Evolutionary conservation across 805 yeast genomes (phyloP).

Genomic region (Hanseniaspora osmophila): DNA sequence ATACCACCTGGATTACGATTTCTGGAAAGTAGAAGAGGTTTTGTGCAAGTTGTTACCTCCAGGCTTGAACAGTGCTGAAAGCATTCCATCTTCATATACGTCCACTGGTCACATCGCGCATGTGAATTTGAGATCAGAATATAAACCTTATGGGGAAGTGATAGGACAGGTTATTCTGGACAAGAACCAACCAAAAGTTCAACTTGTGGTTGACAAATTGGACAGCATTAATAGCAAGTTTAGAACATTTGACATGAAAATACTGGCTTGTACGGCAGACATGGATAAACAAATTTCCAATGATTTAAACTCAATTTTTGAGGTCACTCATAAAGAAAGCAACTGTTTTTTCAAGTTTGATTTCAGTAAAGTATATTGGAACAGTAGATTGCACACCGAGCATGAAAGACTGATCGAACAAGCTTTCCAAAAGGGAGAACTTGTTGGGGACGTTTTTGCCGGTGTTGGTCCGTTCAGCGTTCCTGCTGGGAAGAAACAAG

Average conservation of each 20-base stretch:
- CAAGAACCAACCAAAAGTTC: slow-evolving; percentile 58
- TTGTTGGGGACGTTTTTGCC: slow-evolving; percentile 90
- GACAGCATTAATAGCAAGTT: slow-evolving; percentile 77
- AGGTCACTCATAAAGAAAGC: slow-evolving; percentile 61
- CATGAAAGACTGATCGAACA: slow-evolving; percentile 63
- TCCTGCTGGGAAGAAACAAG: slow-evolving; percentile 81
- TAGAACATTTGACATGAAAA: slow-evolving; percentile 87
- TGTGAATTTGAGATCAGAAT: slow-evolving; percentile 69
- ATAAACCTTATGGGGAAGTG: slow-evolving; percentile 61
- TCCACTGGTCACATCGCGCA: slow-evolving; percentile 94
- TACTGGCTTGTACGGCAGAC: slow-evolving; percentile 57
- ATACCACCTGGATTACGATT: slow-evolving; percentile 50
- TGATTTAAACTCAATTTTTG: slow-evolving; percentile 1
- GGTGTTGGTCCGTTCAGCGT: slow-evolving; percentile 98
- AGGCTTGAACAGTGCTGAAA: slow-evolving; percentile 35
- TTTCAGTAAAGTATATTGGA: slow-evolving; percentile 93
- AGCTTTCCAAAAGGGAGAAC: slow-evolving; percentile 48
- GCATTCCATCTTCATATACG: slow-evolving; percentile 82
- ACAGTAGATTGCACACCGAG: slow-evolving; percentile 84
- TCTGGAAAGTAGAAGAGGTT: slow-evolving; percentile 86
- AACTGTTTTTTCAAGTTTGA: slow-evolving; percentile 79
- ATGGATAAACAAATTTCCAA: background rate
- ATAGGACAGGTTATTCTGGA: slow-evolving; percentile 87
- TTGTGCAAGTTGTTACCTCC: slow-evolving; percentile 66
- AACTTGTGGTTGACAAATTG: slow-evolving; percentile 84